Conservation (phyloP, 805 yeast genomes). For the Yarrowia alimentaria region DNA sequence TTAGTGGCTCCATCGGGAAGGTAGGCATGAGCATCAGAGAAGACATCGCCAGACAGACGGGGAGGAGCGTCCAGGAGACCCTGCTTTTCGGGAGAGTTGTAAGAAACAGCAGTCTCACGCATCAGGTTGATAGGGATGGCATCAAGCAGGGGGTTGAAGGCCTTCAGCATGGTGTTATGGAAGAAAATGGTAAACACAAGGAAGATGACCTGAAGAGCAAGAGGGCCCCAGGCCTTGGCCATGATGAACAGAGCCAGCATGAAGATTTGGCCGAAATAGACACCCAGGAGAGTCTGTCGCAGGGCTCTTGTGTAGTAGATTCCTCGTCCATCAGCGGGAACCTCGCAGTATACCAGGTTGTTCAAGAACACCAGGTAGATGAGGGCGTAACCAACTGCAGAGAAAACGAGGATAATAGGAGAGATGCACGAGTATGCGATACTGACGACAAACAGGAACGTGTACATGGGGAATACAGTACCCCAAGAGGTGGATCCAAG, state of each 20-base stretch:
- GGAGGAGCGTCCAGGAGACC: slow-evolving; percentile 20
- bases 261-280: slow-evolving; percentile 85
- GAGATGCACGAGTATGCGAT: slow-evolving; percentile 78
- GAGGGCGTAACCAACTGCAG: slow-evolving; percentile 65
- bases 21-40: slow-evolving; percentile 23
- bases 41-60: slow-evolving; percentile 22
- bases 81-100: slow-evolving; percentile 3
- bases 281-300: slow-evolving; percentile 82
- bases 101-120: slow-evolving; percentile 15
- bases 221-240: slow-evolving; percentile 94
- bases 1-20: slow-evolving; percentile 21
- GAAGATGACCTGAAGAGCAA: slow-evolving; percentile 68
- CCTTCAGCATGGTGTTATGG: slow-evolving; percentile 61
- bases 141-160: slow-evolving; percentile 61
- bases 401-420: slow-evolving; percentile 77
- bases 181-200: slow-evolving; percentile 63
- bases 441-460: slow-evolving; percentile 69
- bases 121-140: slow-evolving; percentile 41
- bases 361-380: slow-evolving; percentile 76
- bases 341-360: slow-evolving; percentile 68
- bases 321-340: slow-evolving; percentile 76
- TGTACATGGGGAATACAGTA: slow-evolving; percentile 72
- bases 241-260: slow-evolving; percentile 82
- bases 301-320: slow-evolving; percentile 82
- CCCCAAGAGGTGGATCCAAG: slow-evolving; percentile 78